Base-by-base conservation (phyloP, 768 basidiomycete species). In the Chiua virens region DNA sequence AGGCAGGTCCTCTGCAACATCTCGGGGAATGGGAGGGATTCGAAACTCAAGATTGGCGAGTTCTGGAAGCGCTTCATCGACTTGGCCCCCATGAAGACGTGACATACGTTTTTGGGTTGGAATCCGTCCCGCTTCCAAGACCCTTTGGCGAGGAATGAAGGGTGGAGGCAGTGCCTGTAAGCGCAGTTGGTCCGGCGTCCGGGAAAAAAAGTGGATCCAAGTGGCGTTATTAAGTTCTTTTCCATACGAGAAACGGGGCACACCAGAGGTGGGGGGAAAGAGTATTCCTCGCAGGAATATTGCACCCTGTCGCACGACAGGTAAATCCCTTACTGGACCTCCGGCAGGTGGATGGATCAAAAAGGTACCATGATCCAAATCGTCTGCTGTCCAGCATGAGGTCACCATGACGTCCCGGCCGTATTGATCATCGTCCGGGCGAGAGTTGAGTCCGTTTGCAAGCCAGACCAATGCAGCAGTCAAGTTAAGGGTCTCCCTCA, bases 401-500 rank as follows among this genome's bases (percentile, higher is more conserved):
- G 50, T 21, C 14, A 52, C 42, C 50, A 52, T 47, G 13, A 52
- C 42, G 18, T 47, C 45, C 4, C 35, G 50, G 14, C 45, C 45
- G 5, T 47, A 52, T 8, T 52, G 50, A 23, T 52, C 40, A 9
- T 52, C 45, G 11, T 47, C 50, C 0, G 45, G 50, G 34, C 45
- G 40, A 23, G 50, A 52, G 11, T 52, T 52, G 0, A 52, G 13
- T 10, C 45, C 50, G 28, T 52, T 52, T 11, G 40, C 40, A 7
- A 52, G 50, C 50, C 50, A 52, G 3, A 47, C 50, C 34, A 52
- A 22, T 6, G 50, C 50, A 28, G 50, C 50, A 1, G 50, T 52
- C 40, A 52, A 30, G 15, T 52, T 52, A 4, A 52, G 50, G 0
- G 50, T 18, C 21, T 52, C 45, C 10, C 40, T 52, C 40, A 9